phyloP scores from a whole-genome alignment of 352 stramenopile genomes.

The Globisporangium alternatum region DNA sequence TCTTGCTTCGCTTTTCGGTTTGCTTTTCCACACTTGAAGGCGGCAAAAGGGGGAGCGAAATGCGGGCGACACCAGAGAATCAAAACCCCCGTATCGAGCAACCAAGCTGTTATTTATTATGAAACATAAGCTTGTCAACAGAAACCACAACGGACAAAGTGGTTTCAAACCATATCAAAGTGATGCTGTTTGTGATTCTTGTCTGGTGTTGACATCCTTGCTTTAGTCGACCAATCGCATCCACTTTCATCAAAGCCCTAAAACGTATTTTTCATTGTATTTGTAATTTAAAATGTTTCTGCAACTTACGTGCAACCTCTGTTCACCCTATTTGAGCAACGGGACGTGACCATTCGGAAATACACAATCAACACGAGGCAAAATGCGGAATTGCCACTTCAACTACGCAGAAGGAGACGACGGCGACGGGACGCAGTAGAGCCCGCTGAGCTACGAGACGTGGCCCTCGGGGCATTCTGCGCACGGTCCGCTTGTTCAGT shows the following conservation, averaged over 20 bases:
- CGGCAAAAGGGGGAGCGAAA: conserved; percentile 6
- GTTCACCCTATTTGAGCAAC: background rate
- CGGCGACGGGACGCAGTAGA: background rate
- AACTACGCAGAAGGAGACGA: background rate
- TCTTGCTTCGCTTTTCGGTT: background rate
- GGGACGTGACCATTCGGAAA: background rate
- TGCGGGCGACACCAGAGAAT: conserved; percentile 4
- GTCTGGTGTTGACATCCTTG: background rate
- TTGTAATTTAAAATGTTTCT: background rate
- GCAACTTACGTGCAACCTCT: background rate
- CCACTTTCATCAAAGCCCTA: background rate
- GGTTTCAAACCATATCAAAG: no score
- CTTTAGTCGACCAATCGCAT: background rate
- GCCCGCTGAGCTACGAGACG: background rate
- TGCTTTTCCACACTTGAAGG: conserved; percentile 10
- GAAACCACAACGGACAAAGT: no score
- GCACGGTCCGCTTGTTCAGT: background rate
- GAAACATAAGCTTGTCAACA: background rate
- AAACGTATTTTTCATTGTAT: background rate
- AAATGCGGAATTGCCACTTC: background rate
- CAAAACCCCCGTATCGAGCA: background rate
- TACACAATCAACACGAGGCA: background rate
- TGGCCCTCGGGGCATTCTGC: background rate
- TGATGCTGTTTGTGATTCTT: background rate
- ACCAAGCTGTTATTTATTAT: background rate